Conservation (phyloP, 2,329 filamentous ascomycete genomes). For the Sarocladium strictum region DNA sequence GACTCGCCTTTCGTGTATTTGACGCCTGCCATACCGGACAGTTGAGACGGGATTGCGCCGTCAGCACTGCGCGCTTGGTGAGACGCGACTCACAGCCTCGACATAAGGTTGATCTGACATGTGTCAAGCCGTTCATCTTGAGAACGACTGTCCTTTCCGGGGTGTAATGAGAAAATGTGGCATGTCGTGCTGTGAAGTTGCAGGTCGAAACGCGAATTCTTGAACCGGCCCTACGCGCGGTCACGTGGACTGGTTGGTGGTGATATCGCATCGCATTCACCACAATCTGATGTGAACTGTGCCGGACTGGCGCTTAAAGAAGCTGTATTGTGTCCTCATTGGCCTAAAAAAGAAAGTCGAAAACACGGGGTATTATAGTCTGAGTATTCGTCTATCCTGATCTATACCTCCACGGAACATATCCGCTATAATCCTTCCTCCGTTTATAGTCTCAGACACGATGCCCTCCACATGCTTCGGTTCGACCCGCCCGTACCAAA, state of each 20-base stretch:
- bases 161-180: no score
- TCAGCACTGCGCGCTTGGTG: background rate
- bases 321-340: no score
- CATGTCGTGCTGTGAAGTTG: background rate
- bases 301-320: no score
- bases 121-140: background rate
- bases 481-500: constrained; percentile 79
- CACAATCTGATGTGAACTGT: no score
- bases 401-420: constrained; percentile 67
- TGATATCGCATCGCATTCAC: no score
- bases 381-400: constrained; percentile 45
- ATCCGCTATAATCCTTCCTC: constrained; percentile 62
- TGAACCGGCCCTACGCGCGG: background rate
- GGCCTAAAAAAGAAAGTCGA: background rate
- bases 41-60: background rate
- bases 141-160: background rate
- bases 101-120: background rate
- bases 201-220: background rate
- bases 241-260: constrained; percentile 7
- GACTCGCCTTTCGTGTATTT: no score
- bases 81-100: background rate
- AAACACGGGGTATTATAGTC: constrained; percentile 24
- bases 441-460: constrained; percentile 61
- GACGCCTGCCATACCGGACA: background rate
- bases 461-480: constrained; percentile 72